Evolutionary conservation across 257 asterid genomes (phyloP), one percentile per base, ranked within the genome.

Genomic region (Marsdenia floribunda): DNA sequence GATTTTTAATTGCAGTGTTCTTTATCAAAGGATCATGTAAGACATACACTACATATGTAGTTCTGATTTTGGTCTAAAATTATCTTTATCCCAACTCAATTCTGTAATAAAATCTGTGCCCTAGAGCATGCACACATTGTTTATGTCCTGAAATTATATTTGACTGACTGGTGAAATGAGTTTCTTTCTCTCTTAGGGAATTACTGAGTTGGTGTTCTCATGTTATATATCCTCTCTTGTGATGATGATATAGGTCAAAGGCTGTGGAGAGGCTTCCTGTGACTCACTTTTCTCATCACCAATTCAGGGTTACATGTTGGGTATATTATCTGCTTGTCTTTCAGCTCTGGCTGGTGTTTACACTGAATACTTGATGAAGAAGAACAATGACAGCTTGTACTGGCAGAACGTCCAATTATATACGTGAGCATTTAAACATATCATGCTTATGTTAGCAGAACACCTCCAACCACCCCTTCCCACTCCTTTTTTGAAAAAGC

Each of bases 351-450:
- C 97, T 37, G 97, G 98, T 61, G 97, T 94, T 78, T 95, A 95
- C 86, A 95, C 99, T 9, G 99, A 95, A 76, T 95, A 92, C 88
- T 86, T 92, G 89, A 92, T 95, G 99, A 95, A 95, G 86, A 95
- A 89, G 96, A 95, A 89, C 76, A 95, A 88, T 72, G 99, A 95
- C 84, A 95, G 98, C 86, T 85, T 95, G 44, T 94, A 92, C 80
- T 94, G 99, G 99, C 99, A 94, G 85, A 92, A 94, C 74, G 82
- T 90, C 75, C 99, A 88, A 75, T 84, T 95, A 80, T 95, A 95
- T 75, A 86, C 96, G 98, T 92, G 85, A 80, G 81, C 26, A 29
- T 60, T 50, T 18, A n/a, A n/a, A n/a, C 52, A 22, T 47, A 22
- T 69, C 73, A 69, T 46, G 73, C 58, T 47, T 64, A 29, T 33